These are phyloP conservation scores for Bruguiera hainesii DNA, from an alignment of 441 rosid species.

Conservation along the genomic window DNA sequence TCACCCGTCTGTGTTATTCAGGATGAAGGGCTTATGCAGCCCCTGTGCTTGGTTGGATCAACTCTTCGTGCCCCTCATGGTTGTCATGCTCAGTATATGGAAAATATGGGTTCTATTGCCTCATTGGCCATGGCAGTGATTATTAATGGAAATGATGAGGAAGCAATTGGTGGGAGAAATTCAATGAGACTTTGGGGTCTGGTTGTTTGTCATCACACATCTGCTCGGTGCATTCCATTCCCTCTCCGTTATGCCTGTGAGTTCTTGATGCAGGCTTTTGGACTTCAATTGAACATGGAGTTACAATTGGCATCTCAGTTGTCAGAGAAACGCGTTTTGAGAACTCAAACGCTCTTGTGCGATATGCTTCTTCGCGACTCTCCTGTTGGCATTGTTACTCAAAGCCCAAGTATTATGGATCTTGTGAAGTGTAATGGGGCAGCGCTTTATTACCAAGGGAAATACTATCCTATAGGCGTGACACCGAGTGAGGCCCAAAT, in stretches of 20 bases:
- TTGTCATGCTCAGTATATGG: conserved; percentile 98
- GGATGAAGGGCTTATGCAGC: conserved; percentile 76
- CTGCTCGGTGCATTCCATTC: conserved; percentile 80
- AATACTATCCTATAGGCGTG: conserved; percentile 66
- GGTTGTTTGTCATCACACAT: conserved; percentile 96
- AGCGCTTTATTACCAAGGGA: conserved; percentile 77
- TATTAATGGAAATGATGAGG: conserved; percentile 81
- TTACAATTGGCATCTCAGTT: conserved; percentile 82
- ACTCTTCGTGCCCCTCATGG: conserved; percentile 95
- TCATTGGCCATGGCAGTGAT: conserved; percentile 88
- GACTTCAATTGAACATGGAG: conserved; percentile 95
- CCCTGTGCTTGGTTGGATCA: conserved; percentile 91
- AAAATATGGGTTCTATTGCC: conserved; percentile 88
- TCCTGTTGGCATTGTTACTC: conserved; percentile 83
- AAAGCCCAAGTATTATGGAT: conserved; percentile 92
- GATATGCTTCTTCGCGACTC: conserved; percentile 98
- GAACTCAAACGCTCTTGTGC: conserved; percentile 86
- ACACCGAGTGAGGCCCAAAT: conserved; percentile 83
- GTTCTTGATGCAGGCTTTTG: conserved; percentile 97
- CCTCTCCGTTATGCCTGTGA: conserved; percentile 95
- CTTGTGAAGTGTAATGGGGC: conserved; percentile 93
- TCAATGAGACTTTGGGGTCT: conserved; percentile 90
- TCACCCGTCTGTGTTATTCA: conserved; percentile 57
- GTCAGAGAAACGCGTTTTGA: conserved; percentile 79
- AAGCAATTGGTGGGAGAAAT: conserved; percentile 58